Base-by-base conservation (phyloP, 164 flowering plant species). In the Dillenia turbinata region DNA sequence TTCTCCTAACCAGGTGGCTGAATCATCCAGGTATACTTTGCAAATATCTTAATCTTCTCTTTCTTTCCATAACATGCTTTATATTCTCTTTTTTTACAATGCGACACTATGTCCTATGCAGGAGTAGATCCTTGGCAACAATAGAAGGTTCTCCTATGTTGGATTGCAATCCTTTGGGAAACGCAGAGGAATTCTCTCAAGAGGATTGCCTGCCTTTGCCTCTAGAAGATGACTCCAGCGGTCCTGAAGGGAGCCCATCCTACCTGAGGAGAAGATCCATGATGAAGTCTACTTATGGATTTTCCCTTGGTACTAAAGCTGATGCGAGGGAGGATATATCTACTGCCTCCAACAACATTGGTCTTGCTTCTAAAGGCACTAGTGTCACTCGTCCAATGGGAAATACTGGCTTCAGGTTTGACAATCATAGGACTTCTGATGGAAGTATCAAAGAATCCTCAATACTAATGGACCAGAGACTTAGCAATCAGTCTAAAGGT, bases 181-280 rank as follows among this genome's bases (percentile, higher is more conserved):
- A 76, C 24, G 65, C 64, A 26, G 86, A 78, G 40, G 96, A 81
- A 67, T 77, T 58, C 72, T 79, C 84, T 71, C 90, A 82, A 68
- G 99, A 92, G 66, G 92, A 91, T 73, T 78, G 76, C 69, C 67
- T 92, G 64, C 94, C 97, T 53, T 88, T 88, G 71, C 59, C 70
- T 61, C 66, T 88, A 19, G 97, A 89, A 75, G 92, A 89, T 66
- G 93, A 88, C 75, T 71, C 81, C 54, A 80, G 82, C 69, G 85
- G 85, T 64, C 79, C 85, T 64, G 89, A 77, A 52, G 79, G 81
- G 44, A 79, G 82, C 56, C 89, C 89, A 59, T 82, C 89, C 11
- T 67, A 55, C 70, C 57, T 69, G 49, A 63, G 64, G 60, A 78
- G 75, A 69, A 79, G 70, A 67, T 54, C 81, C 48, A 72, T 85